These are phyloP conservation scores for Pseudopyricularia cyperi DNA, from an alignment of 2,329 filamentous ascomycete species.

Conservation along the genomic window DNA sequence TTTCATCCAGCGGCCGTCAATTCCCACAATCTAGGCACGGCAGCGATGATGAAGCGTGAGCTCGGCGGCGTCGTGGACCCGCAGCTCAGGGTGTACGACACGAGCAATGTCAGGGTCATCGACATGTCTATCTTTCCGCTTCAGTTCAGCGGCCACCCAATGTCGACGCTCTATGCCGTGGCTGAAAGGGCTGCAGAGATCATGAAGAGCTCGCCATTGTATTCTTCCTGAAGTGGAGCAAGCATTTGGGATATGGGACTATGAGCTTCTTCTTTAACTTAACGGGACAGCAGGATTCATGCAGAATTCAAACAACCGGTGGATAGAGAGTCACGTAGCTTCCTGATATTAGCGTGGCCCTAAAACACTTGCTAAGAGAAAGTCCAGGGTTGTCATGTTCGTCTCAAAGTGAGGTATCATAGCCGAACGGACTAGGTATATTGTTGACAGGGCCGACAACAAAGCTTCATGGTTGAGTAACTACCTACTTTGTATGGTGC, in stretches of 20 bases:
- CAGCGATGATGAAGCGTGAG: slow-evolving; percentile 24
- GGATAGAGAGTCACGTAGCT: no score
- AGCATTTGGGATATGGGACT: not conserved
- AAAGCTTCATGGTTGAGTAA: no score
- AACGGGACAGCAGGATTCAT: no score
- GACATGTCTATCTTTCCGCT: slow-evolving; percentile 28
- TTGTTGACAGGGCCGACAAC: no score
- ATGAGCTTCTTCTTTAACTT: no score
- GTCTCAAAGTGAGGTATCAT: no score
- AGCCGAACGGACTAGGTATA: no score
- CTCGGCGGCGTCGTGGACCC: slow-evolving; percentile 26
- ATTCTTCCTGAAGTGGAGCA: not conserved
- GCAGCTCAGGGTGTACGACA: slow-evolving; percentile 25
- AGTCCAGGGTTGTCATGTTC: no score
- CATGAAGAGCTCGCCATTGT: slow-evolving; percentile 2
- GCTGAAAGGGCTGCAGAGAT: slow-evolving; percentile 23
- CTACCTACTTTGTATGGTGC: no score
- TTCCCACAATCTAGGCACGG: slow-evolving; percentile 20
- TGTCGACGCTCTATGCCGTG: slow-evolving; percentile 33
- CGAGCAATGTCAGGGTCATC: slow-evolving; percentile 25
- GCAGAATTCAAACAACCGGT: no score
- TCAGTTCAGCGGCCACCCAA: slow-evolving; percentile 21
- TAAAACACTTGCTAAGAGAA: no score
- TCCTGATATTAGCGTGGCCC: no score
- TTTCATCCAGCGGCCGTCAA: slow-evolving; percentile 25